Conservation (phyloP, 352 stramenopile species). For the Thalassiosira hispida region DNA sequence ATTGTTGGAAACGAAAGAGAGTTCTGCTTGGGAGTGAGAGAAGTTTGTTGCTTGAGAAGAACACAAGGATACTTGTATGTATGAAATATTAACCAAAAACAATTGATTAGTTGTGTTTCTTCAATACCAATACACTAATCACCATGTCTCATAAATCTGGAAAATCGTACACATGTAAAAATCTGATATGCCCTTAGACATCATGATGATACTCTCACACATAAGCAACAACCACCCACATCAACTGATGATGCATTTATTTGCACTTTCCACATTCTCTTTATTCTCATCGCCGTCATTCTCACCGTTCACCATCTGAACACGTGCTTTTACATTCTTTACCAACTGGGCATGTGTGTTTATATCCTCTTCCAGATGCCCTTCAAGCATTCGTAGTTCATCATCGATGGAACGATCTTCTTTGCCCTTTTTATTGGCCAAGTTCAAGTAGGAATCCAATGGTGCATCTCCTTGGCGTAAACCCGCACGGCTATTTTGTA, state of each 20-base stretch:
- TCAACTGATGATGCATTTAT: slow-evolving; percentile 23
- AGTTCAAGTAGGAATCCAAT: slow-evolving; percentile 9
- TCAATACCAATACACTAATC: no score
- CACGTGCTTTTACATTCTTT: neutral
- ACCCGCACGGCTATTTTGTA: slow-evolving; percentile 7
- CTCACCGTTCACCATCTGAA: neutral
- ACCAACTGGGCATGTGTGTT: neutral
- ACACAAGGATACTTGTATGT: neutral
- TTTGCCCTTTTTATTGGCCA: slow-evolving; percentile 3
- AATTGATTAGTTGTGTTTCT: no score
- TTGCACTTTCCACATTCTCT: neutral
- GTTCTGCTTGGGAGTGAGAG: slow-evolving; percentile 44
- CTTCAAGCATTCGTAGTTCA: neutral
- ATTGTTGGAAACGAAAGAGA: slow-evolving; percentile 42
- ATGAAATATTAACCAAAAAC: neutral
- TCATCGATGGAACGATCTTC: slow-evolving; percentile 1
- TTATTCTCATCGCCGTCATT: neutral
- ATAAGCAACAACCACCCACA: neutral
- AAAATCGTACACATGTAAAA: no score
- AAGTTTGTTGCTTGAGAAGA: neutral
- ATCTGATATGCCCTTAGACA: neutral
- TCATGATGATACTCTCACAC: neutral
- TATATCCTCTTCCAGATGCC: slow-evolving; percentile 10
- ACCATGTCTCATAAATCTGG: no score
- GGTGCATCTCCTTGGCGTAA: slow-evolving; percentile 11